Percentiles rank a stretch among this genome's conserved stretches.
Evolutionary conservation across 1,284 basidiomycete genomes (phyloP).

Genomic region (Tilletiopsis washingtonensis): DNA sequence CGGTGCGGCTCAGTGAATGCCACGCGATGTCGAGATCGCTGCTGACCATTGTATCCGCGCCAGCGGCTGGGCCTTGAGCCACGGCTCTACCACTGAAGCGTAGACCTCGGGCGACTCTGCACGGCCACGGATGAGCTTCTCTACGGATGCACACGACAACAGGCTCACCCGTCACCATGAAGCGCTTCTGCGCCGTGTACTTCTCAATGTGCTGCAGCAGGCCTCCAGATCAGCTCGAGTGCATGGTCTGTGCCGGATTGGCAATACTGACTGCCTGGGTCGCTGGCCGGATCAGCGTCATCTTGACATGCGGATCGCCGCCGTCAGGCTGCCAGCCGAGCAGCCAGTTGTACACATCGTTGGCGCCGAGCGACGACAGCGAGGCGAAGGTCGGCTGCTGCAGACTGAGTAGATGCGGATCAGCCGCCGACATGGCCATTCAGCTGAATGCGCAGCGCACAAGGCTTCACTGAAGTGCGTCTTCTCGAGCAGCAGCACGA

Average conservation of each 20-base stretch:
- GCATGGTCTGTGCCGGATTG: not conserved
- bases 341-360: conserved; percentile 45
- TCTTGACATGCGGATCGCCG: conserved; percentile 40
- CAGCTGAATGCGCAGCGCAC: conserved; percentile 3
- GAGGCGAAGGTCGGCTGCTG: conserved; percentile 11
- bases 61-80: conserved; percentile 34
- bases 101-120: conserved; percentile 42
- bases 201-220: conserved; percentile 50
- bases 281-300: conserved; percentile 37
- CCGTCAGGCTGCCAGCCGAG: conserved; percentile 40
- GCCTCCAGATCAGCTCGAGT: not conserved
- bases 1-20: not conserved
- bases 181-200: conserved; percentile 68
- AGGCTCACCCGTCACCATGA: conserved; percentile 61
- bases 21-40: not conserved
- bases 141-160: too few relatives aligned
- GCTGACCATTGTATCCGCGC: conserved; percentile 64
- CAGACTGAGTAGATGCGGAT: too few relatives aligned
- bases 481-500: conserved; percentile 39
- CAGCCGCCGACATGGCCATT: too few relatives aligned
- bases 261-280: conserved; percentile 15
- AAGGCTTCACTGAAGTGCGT: conserved; percentile 32
- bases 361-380: conserved; percentile 28
- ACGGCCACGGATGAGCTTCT: too few relatives aligned
- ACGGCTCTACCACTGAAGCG: conserved; percentile 23